A percentile compares a stretch with the other conserved stretches of the same genome.
Conservation (phyloP, 768 basidiomycete genomes). For the Hirschioporus abietinus region DNA sequence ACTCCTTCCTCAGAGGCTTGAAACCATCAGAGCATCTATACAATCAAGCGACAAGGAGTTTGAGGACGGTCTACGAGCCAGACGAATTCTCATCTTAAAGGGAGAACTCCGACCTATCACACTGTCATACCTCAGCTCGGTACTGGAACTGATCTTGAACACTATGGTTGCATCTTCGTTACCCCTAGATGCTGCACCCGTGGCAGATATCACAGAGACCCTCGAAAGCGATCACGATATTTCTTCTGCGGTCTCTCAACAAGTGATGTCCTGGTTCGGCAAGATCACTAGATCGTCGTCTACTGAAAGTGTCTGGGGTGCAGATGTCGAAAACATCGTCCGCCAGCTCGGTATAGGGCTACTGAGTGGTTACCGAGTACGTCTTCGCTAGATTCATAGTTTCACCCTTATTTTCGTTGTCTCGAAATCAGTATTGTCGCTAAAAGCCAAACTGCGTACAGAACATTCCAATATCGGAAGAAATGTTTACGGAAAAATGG, state of each 20-base stretch:
- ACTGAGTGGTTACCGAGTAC: slow-evolving; percentile 55
- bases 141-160: slow-evolving; percentile 74
- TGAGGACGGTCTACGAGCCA: slow-evolving; percentile 53
- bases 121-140: slow-evolving; percentile 54
- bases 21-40: slow-evolving; percentile 55
- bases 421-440: not conserved
- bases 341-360: slow-evolving; percentile 76
- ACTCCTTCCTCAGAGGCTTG: slow-evolving; percentile 36
- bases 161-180: slow-evolving; percentile 61
- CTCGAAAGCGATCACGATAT: slow-evolving; percentile 75
- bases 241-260: slow-evolving; percentile 49
- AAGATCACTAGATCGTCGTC: slow-evolving; percentile 25
- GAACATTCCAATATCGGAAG: slow-evolving; percentile 50
- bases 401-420: not conserved
- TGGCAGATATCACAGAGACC: slow-evolving; percentile 52
- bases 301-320: slow-evolving; percentile 48
- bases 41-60: slow-evolving; percentile 85
- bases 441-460: not conserved
- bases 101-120: slow-evolving; percentile 72
- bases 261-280: slow-evolving; percentile 85
- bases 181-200: slow-evolving; percentile 43
- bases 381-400: slow-evolving; percentile 2
- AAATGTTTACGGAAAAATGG: slow-evolving; percentile 64
- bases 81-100: slow-evolving; percentile 66
- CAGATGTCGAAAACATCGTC: slow-evolving; percentile 57